phyloP scores from a whole-genome alignment of 176 grass and related monocot species.

The sorghum (Sorghum bicolor) region DNA sequence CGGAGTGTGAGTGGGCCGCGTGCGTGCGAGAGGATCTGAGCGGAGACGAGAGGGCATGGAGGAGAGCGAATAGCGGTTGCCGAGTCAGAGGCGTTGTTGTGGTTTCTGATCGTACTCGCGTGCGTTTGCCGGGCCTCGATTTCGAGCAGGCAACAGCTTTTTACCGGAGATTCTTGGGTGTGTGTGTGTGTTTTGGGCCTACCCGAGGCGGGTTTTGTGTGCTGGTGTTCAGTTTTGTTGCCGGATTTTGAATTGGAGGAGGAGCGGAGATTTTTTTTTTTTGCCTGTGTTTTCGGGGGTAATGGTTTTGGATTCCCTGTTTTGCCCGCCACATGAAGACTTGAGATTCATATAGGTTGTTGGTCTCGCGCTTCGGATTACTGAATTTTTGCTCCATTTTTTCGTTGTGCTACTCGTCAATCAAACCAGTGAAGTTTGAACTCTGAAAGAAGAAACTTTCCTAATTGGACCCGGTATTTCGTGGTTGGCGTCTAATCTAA shows the following conservation, averaged over 20 bases:
- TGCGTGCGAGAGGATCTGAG: background rate
- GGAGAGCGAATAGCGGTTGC: slow-evolving; percentile 24
- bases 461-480: background rate
- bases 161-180: background rate
- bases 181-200: background rate
- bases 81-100: background rate
- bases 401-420: background rate
- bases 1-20: background rate
- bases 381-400: background rate
- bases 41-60: background rate
- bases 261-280: background rate
- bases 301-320: slow-evolving; percentile 14
- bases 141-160: slow-evolving; percentile 15
- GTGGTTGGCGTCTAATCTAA: slow-evolving; percentile 19
- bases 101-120: background rate
- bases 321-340: background rate
- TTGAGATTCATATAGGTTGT: background rate
- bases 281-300: background rate
- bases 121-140: slow-evolving; percentile 4
- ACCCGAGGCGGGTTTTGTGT: background rate
- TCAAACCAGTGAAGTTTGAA: background rate
- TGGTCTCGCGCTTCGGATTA: background rate
- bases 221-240: background rate
- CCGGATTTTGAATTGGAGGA: background rate
- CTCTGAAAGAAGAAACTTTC: slow-evolving; percentile 14